A percentile compares a stretch with the other conserved stretches of the same genome.
These are phyloP conservation scores for Pseudofabraea citricarpa DNA, from an alignment of 2,329 filamentous ascomycete species.

Conservation along the genomic window DNA sequence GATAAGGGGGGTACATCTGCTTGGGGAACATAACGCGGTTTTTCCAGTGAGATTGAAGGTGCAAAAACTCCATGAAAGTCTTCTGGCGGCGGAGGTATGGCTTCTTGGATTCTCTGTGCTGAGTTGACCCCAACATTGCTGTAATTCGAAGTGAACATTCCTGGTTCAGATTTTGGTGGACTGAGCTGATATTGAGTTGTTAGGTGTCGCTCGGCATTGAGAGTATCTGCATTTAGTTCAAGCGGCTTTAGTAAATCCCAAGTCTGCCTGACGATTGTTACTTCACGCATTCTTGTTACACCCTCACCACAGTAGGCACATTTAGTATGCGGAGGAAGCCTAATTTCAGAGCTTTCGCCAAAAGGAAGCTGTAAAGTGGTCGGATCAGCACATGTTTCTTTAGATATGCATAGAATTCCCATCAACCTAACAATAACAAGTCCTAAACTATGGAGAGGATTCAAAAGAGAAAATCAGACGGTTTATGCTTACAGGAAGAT, in stretches of 20 bases:
- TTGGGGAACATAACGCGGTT: too few relatives aligned
- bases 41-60: too few relatives aligned
- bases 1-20: too few relatives aligned
- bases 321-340: conserved; percentile 25
- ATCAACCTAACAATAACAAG: too few relatives aligned
- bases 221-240: conserved; percentile 31
- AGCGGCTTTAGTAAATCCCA: conserved; percentile 33
- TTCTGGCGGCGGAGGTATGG: too few relatives aligned
- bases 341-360: conserved; percentile 13
- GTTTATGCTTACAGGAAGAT: conserved; percentile 24
- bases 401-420: too few relatives aligned
- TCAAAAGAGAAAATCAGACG: not conserved
- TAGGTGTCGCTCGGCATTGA: conserved; percentile 33
- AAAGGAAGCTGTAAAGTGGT: conserved; percentile 15
- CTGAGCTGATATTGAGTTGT: conserved; percentile 30
- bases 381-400: too few relatives aligned
- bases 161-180: conserved; percentile 25
- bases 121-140: too few relatives aligned
- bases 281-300: conserved; percentile 32
- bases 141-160: conserved; percentile 8
- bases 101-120: too few relatives aligned
- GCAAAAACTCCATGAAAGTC: too few relatives aligned
- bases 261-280: conserved; percentile 29
- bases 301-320: conserved; percentile 29
- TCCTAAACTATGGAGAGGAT: not conserved